Percentiles rank a stretch among this genome's conserved stretches.
These are phyloP conservation scores for Wickerhamiella australiensis DNA, from an alignment of 805 yeast species.

Conservation along the genomic window DNA sequence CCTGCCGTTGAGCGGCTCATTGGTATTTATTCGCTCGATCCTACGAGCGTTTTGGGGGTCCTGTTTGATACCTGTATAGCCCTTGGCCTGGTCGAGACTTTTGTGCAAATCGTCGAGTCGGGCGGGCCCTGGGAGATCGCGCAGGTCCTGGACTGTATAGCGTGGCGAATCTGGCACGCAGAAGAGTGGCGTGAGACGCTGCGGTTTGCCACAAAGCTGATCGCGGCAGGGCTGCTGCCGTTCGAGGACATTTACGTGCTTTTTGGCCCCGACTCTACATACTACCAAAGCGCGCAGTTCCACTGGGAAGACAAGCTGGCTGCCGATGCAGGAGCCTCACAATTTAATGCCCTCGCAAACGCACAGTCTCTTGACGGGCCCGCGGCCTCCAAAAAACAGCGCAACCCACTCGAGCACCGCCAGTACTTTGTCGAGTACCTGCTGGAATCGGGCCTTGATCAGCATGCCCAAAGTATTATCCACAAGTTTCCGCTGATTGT, in stretches of 20 bases:
- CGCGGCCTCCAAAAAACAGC: not conserved
- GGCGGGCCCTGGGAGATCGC: not conserved
- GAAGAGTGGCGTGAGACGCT: not conserved
- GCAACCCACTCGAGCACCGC: not conserved
- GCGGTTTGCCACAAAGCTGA: not conserved
- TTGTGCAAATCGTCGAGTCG: not conserved
- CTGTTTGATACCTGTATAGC: not conserved
- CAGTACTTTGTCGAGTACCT: not conserved
- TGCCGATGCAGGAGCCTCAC: not conserved
- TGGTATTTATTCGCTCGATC: constrained; percentile 7
- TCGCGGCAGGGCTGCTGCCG: not conserved
- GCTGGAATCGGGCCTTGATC: not conserved
- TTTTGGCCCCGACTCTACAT: constrained; percentile 1
- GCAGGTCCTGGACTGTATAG: not conserved
- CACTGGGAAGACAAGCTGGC: constrained; percentile 1
- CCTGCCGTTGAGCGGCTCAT: not conserved
- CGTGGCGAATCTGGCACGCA: not conserved
- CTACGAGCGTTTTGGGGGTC: not conserved
- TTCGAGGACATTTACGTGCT: not conserved
- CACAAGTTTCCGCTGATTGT: constrained; percentile 8
- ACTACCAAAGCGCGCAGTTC: not conserved
- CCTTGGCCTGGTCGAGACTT: not conserved
- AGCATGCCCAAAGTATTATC: not conserved
- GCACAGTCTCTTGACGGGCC: not conserved
- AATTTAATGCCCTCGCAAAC: constrained; percentile 2